Percentiles rank a stretch among this genome's conserved stretches.
These are phyloP conservation scores for Selenicereus undatus DNA, from an alignment of 148 eudicot genomes.

Conservation along the genomic window DNA sequence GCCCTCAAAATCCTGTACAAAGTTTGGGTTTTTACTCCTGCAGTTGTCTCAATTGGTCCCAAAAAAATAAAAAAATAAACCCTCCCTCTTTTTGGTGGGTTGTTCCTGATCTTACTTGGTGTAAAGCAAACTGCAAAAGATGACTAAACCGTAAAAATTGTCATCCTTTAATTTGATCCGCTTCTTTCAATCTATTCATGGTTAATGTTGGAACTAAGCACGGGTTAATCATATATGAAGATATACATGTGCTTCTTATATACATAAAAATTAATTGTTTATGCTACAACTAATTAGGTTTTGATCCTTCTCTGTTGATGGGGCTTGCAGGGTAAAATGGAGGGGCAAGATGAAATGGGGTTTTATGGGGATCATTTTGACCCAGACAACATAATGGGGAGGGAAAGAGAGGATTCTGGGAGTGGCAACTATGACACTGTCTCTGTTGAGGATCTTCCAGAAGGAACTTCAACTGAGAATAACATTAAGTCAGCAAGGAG, in stretches of 20 bases:
- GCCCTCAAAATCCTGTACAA: not conserved
- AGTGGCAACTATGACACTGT: constrained; percentile 60
- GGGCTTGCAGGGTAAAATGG: constrained; percentile 42
- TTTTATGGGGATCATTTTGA: constrained; percentile 38
- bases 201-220: too few species aligned
- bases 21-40: too few species aligned
- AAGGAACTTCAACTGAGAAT: constrained; percentile 10
- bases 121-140: not conserved
- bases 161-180: not conserved
- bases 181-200: too few species aligned
- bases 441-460: constrained; percentile 40
- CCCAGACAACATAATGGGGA: constrained; percentile 28
- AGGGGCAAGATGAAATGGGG: constrained; percentile 46
- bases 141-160: not conserved
- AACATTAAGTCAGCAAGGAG: constrained; percentile 20
- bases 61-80: not conserved
- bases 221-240: too few species aligned
- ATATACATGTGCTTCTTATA: too few species aligned
- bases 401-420: constrained; percentile 38
- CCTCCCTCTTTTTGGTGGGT: not conserved
- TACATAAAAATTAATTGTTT: not conserved
- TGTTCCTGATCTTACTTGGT: not conserved
- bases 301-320: not conserved
- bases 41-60: not conserved
- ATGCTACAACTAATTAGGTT: not conserved